A percentile compares a stretch with the other conserved stretches of the same genome.
phyloP scores from a whole-genome alignment of 164 flowering plant genomes.

The Magnolia sinica region DNA sequence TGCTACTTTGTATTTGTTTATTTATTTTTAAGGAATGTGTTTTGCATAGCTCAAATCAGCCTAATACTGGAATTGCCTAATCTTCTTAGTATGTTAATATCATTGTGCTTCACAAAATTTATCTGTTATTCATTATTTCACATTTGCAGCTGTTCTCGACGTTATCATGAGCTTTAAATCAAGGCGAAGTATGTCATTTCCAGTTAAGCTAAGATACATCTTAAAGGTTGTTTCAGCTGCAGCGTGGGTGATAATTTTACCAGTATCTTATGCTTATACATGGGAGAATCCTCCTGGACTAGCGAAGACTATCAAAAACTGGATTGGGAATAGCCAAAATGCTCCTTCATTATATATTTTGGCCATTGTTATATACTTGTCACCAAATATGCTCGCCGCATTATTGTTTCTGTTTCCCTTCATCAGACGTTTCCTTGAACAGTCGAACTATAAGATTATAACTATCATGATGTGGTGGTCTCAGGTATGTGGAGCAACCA shows the following conservation, averaged over 20 bases:
- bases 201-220: slow-evolving; percentile 83
- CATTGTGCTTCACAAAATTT: no score
- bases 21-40: no score
- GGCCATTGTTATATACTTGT: slow-evolving; percentile 82
- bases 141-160: slow-evolving; percentile 77
- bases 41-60: no score
- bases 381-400: slow-evolving; percentile 87
- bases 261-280: slow-evolving; percentile 81
- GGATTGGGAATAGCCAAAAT: slow-evolving; percentile 64
- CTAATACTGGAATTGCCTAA: no score
- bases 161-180: slow-evolving; percentile 83
- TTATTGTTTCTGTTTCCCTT: slow-evolving; percentile 77
- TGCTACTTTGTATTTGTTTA: no score
- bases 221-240: slow-evolving; percentile 81
- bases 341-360: slow-evolving; percentile 75
- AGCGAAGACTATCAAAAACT: slow-evolving; percentile 73
- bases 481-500: slow-evolving; percentile 48
- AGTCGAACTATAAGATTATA: slow-evolving; percentile 74
- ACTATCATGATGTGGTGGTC: slow-evolving; percentile 99
- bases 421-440: slow-evolving; percentile 79
- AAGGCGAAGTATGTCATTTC: slow-evolving; percentile 69
- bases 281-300: slow-evolving; percentile 88
- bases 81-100: no score
- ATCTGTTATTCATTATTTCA: background rate
- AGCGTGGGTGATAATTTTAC: slow-evolving; percentile 86